Percentiles rank a stretch among this genome's conserved stretches.
Evolutionary conservation across 1,139 yeast genomes (phyloP).

Genomic region (Candida sanyaensis): DNA sequence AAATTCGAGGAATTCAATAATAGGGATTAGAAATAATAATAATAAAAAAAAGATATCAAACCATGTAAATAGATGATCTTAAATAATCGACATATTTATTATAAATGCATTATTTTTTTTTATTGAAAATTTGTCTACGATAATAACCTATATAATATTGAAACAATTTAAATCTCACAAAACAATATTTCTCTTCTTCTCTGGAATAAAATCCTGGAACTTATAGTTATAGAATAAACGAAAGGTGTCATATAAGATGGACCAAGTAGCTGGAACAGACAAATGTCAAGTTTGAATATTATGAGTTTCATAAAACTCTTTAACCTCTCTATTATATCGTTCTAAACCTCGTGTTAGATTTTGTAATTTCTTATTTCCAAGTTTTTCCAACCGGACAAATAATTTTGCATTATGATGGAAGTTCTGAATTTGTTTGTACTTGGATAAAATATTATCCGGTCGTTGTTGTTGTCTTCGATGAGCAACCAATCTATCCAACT

Average conservation of each 20-base stretch:
- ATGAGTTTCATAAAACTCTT: not conserved
- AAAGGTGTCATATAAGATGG: not conserved
- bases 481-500: not conserved
- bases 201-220: too few relatives aligned
- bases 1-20: conserved; percentile 28
- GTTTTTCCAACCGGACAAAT: conserved; percentile 1
- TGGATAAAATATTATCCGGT: not conserved
- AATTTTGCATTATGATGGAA: conserved; percentile 4
- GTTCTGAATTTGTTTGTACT: not conserved
- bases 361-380: conserved; percentile 1
- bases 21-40: conserved; percentile 5
- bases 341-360: not conserved
- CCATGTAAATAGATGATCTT: conserved; percentile 9
- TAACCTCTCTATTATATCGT: conserved; percentile 1
- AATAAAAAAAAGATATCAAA: conserved; percentile 1
- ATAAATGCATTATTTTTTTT: not conserved
- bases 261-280: not conserved
- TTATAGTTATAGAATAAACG: not conserved
- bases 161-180: not conserved
- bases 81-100: not conserved
- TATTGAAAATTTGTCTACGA: not conserved
- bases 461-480: conserved; percentile 1
- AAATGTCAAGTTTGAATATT: not conserved
- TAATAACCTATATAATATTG: not conserved
- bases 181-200: too few relatives aligned